phyloP scores from a whole-genome alignment of 192 early-diverging fungal species.

The Linderina pennispora region DNA sequence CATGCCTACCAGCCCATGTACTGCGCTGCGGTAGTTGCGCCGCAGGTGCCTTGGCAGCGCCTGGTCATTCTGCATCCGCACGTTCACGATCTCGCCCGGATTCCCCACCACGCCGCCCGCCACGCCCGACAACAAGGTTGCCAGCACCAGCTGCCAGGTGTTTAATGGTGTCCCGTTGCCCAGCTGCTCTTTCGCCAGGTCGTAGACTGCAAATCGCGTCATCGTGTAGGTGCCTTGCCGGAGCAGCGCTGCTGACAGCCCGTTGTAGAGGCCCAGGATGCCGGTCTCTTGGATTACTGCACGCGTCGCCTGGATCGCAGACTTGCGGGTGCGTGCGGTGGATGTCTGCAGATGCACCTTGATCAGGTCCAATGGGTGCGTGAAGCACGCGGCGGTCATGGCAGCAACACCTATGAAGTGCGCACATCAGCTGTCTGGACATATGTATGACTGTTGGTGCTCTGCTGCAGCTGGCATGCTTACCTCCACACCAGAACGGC shows the following conservation, averaged over 20 bases:
- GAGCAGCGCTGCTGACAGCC: conserved; percentile 66
- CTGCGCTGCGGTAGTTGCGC: conserved; percentile 65
- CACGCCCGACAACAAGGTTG: conserved; percentile 33
- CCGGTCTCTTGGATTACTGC: conserved; percentile 76
- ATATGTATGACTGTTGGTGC: background rate
- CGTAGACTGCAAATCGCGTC: conserved; percentile 72
- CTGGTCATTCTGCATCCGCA: conserved; percentile 80
- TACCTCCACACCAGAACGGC: conserved; percentile 49
- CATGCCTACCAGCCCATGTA: conserved; percentile 64
- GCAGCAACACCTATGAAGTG: conserved; percentile 46
- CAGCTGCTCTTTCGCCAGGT: conserved; percentile 34
- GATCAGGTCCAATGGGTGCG: conserved; percentile 78
- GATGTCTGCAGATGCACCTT: conserved; percentile 90
- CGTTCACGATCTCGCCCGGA: conserved; percentile 74
- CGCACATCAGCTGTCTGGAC: background rate
- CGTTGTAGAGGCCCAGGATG: conserved; percentile 69
- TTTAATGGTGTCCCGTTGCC: conserved; percentile 6
- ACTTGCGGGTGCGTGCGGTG: conserved; percentile 37
- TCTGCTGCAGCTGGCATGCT: background rate
- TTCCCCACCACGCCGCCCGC: conserved; percentile 66
- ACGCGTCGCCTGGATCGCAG: conserved; percentile 32
- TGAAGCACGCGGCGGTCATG: conserved; percentile 52
- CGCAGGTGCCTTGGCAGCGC: conserved; percentile 53
- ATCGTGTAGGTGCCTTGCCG: conserved; percentile 78
- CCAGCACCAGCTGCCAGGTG: conserved; percentile 4